These are phyloP conservation scores for Elongisporangium anandrum DNA, from an alignment of 352 stramenopile species.

Conservation along the genomic window DNA sequence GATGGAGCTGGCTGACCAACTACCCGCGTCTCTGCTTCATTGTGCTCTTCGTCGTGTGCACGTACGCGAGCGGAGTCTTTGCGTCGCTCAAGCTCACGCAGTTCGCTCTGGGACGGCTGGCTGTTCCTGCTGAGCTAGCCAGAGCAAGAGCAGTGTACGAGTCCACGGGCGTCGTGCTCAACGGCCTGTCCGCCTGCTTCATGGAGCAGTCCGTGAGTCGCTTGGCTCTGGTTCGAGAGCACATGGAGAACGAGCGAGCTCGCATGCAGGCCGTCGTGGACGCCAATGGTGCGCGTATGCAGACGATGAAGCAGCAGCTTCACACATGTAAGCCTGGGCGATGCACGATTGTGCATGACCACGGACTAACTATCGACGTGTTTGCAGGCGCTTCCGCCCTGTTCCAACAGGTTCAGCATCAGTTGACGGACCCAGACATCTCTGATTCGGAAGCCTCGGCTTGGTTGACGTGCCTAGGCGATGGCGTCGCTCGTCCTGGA, in stretches of 20 bases:
- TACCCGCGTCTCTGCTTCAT: constrained; percentile 50
- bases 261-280: constrained; percentile 22
- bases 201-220: constrained; percentile 19
- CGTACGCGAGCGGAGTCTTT: constrained; percentile 35
- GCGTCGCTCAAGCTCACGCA: constrained; percentile 30
- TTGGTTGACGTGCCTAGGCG: constrained; percentile 5
- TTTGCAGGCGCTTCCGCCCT: background rate
- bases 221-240: constrained; percentile 17
- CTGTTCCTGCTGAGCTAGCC: constrained; percentile 22
- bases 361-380: background rate
- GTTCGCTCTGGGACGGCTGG: constrained; percentile 20
- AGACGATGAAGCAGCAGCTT: constrained; percentile 1
- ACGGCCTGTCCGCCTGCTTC: constrained; percentile 29
- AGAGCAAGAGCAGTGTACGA: constrained; percentile 24
- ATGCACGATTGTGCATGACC: background rate
- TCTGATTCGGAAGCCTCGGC: constrained; percentile 17
- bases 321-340: background rate
- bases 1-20: constrained; percentile 22
- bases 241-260: constrained; percentile 20
- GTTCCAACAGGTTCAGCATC: background rate
- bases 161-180: constrained; percentile 22
- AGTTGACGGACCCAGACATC: constrained; percentile 8
- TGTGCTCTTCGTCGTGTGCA: constrained; percentile 41
- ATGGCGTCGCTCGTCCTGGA: background rate
- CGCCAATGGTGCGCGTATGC: constrained; percentile 17